phyloP scores from a whole-genome alignment of 257 asterid genomes.

The Leptodermis oblonga region DNA sequence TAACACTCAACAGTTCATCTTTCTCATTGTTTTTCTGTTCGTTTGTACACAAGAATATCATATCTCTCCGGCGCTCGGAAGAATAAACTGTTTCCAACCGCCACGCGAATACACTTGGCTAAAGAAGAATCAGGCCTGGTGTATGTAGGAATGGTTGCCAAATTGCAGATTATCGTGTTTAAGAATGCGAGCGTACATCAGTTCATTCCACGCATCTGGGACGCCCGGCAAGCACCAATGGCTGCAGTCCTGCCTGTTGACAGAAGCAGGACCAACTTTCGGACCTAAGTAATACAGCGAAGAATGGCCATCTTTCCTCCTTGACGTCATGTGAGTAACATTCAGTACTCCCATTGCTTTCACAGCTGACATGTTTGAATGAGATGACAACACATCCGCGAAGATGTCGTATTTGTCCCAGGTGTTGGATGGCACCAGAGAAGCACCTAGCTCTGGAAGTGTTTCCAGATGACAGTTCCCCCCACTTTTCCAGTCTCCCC shows the following conservation, averaged over 20 bases:
- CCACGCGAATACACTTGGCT: slow-evolving; percentile 17
- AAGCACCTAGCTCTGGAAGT: slow-evolving; percentile 69
- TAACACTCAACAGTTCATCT: background rate
- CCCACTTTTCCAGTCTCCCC: slow-evolving; percentile 90
- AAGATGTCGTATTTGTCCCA: slow-evolving; percentile 58
- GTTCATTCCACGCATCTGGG: slow-evolving; percentile 87
- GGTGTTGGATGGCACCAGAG: slow-evolving; percentile 58
- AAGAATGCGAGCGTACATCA: slow-evolving; percentile 60
- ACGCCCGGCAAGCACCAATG: slow-evolving; percentile 97
- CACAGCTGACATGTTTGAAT: slow-evolving; percentile 26
- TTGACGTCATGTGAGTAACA: slow-evolving; percentile 63
- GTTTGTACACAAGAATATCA: slow-evolving; percentile 9
- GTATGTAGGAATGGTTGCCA: slow-evolving; percentile 21
- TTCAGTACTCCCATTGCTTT: slow-evolving; percentile 45
- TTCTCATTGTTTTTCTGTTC: background rate
- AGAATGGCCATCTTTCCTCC: slow-evolving; percentile 86
- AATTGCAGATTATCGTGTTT: slow-evolving; percentile 33
- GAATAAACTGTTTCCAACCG: background rate
- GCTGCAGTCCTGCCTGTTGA: slow-evolving; percentile 85
- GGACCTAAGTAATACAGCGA: slow-evolving; percentile 81
- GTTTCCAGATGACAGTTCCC: slow-evolving; percentile 77
- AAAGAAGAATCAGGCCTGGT: slow-evolving; percentile 24
- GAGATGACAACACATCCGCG: slow-evolving; percentile 27
- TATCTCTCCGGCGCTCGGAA: slow-evolving; percentile 7
- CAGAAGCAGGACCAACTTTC: slow-evolving; percentile 42